Conservation (phyloP, 2,329 filamentous ascomycete species). For the Pyricularia sp. region DNA sequence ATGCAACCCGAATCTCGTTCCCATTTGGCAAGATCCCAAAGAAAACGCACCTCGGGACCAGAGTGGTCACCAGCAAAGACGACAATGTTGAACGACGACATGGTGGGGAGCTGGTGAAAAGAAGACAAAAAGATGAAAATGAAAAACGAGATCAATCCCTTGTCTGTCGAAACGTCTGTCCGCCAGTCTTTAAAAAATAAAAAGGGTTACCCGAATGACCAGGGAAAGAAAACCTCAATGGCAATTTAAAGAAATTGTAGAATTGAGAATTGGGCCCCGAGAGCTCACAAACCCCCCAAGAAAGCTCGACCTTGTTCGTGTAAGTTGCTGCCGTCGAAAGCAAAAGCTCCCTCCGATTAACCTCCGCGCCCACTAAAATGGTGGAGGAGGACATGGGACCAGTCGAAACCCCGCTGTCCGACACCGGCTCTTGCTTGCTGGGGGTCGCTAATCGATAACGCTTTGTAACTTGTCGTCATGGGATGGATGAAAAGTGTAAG, state of each 20-base stretch:
- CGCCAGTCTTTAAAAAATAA: no score
- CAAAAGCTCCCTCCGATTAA: background rate
- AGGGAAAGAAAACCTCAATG: background rate
- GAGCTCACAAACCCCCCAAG: background rate
- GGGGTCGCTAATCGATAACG: background rate
- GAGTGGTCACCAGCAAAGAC: constrained; percentile 76
- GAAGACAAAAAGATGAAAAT: background rate
- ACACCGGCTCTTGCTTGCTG: background rate
- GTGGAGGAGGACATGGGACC: background rate
- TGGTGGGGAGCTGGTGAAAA: constrained; percentile 17
- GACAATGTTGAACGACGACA: constrained; percentile 65
- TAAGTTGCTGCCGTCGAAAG: background rate
- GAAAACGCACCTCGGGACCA: constrained; percentile 59
- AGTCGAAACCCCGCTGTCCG: background rate
- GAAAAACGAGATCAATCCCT: background rate
- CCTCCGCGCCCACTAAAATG: background rate
- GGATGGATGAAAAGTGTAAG: no score
- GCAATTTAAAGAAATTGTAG: background rate
- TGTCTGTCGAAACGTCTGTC: no score
- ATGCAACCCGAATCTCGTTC: background rate
- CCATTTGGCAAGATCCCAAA: no score
- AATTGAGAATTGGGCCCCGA: background rate
- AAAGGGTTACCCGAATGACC: no score
- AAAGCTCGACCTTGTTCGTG: background rate
- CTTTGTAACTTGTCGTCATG: background rate